These are phyloP conservation scores for Nemania sp. DNA, from an alignment of 2,329 filamentous ascomycete species.

Conservation along the genomic window DNA sequence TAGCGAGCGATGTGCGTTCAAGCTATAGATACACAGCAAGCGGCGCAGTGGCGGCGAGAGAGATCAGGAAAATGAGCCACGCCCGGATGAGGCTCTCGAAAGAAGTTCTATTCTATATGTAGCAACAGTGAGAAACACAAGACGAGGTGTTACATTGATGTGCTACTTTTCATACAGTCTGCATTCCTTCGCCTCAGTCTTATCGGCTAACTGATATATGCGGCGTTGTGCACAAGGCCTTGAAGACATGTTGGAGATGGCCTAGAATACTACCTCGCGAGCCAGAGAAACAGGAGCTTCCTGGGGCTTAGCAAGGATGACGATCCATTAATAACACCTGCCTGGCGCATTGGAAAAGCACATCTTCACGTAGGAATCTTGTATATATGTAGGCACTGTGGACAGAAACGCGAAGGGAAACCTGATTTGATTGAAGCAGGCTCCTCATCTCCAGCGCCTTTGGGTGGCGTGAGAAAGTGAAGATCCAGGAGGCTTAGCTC, in stretches of 20 bases:
- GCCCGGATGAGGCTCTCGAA: conserved; percentile 14
- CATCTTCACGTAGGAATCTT: neutral
- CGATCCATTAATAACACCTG: conserved; percentile 7
- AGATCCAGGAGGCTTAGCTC: neutral
- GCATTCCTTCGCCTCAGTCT: conserved; percentile 15
- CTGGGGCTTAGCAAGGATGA: conserved; percentile 4
- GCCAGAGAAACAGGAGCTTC: neutral
- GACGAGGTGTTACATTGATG: conserved; percentile 15
- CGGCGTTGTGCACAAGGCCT: neutral
- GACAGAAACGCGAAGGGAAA: neutral
- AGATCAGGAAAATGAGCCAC: conserved; percentile 8
- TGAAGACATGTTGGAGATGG: neutral
- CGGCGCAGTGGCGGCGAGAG: neutral
- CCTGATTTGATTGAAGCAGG: neutral
- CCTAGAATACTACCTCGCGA: neutral
- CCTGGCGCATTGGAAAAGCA: neutral
- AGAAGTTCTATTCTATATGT: conserved; percentile 21
- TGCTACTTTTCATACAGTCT: conserved; percentile 8
- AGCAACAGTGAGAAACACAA: conserved; percentile 15
- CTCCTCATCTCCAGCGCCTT: neutral
- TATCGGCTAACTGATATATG: neutral
- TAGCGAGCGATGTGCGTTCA: neutral
- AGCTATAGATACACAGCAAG: conserved; percentile 4
- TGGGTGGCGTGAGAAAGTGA: neutral
- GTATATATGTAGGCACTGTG: neutral